Base-by-base conservation (phyloP, 768 basidiomycete species). In the Cyathus striatus region DNA sequence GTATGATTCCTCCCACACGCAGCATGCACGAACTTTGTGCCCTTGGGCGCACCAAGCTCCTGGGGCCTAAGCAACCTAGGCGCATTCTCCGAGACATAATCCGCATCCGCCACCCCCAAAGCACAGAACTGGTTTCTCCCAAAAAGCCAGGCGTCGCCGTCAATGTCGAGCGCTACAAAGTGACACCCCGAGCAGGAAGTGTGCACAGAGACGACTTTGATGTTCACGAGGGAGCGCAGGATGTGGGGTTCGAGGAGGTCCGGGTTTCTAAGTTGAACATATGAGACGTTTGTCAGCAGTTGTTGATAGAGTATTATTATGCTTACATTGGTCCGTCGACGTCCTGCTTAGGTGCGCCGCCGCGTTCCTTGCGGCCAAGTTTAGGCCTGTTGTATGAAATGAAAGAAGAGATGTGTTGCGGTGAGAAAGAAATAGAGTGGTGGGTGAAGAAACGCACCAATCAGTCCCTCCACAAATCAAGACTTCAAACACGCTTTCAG, bases 231-330 rank as follows among this genome's bases (percentile, higher is more conserved):
- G 1, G 91, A 89, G 44, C 95, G 87, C 14, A 97, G 75, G 54
- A 95, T 90, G 63, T 93, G 79, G 0, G 93, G 92, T 61, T 88
- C 81, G 41, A 84, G 74, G 3, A 97, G 77, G 71, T 97, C 93
- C 3, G 90, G 84, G 48, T 73, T 79, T 60, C 73, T 77, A 54
- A 38, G 21, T 6, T 41, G 23, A 7, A 18, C 12, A 23, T 44
- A 20, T 44, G 30, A n/a, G 34, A 45, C 35, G 49, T 14, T 39
- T 23, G 27, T n/a, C n/a, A n/a, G n/a, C n/a, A n/a, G n/a, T n/a
- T n/a, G n/a, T n/a, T n/a, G n/a, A n/a, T n/a, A n/a, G n/a, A n/a
- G n/a, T n/a, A n/a, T n/a, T n/a, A n/a, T 23, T 27, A 38, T 20
- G 66, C 71, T 53, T 51, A 72, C 74, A 59, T 46, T 41, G 58